These are phyloP conservation scores for Tulasnella sp. DNA, from an alignment of 768 basidiomycete species.

Conservation along the genomic window DNA sequence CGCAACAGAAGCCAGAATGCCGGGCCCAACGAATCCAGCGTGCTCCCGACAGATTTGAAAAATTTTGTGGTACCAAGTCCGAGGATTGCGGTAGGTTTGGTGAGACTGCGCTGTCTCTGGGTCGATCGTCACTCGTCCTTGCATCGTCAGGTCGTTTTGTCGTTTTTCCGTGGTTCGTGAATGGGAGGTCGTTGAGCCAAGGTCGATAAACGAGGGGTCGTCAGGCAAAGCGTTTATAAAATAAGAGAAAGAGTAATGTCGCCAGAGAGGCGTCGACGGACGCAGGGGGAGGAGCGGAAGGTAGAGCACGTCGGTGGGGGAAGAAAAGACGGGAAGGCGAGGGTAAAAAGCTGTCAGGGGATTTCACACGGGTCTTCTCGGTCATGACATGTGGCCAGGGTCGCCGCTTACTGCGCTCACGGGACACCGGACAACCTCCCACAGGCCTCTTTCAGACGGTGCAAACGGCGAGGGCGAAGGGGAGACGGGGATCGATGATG, in stretches of 20 bases:
- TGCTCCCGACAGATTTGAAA: background rate
- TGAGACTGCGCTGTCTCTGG: background rate
- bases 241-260: background rate
- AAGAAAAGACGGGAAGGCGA: background rate
- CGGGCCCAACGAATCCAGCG: constrained; percentile 35
- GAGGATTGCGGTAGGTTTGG: background rate
- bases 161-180: background rate
- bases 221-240: background rate
- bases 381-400: background rate
- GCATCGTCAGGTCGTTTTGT: background rate
- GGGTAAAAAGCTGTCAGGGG: background rate
- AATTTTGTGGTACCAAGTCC: constrained; percentile 10
- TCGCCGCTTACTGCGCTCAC: background rate
- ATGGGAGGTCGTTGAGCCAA: background rate
- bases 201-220: background rate
- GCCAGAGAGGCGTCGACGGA: background rate
- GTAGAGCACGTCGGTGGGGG: background rate
- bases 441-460: background rate
- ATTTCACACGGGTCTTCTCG: background rate
- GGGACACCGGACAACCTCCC: background rate
- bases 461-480: background rate
- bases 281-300: background rate
- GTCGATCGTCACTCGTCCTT: background rate
- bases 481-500: background rate
- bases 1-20: constrained; percentile 38